Evolutionary conservation across 805 yeast species (phyloP), one percentile per base, ranked within the genome.

Genomic region (Saccharomycopsis fibuligera): DNA sequence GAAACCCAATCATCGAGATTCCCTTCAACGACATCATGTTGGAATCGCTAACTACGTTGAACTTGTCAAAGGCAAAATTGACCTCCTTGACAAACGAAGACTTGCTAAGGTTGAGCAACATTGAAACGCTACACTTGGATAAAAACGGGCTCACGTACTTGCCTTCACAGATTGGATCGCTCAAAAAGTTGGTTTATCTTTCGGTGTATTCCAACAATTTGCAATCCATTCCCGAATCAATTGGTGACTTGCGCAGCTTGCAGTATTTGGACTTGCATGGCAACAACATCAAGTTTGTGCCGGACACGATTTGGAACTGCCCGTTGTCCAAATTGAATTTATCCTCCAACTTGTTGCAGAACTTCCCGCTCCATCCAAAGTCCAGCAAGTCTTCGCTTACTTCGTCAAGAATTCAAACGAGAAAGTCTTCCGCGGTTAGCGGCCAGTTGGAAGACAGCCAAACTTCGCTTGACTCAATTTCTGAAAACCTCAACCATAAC

Each of bases 271-370:
- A 86, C 61, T 63, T 86, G 41, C 84, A 85, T 59, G 68, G 71
- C 50, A 86, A 86, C 60, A 60, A 65, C 40, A 69, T 86, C 45
- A 55, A 68, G 2, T 68, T 65, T 41, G 71, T 86, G 40, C 89
- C 95, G 0, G 61, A 57, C 1, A 62, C 64, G 1, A 59, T 70
- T 5, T 57, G 77, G 50, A 74, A 62, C 90, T 93, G 64, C 90
- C 97, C 70, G 96, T 98, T 74, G 97, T 82, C 60, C 90, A 79
- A 68, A 89, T 97, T 5, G 96, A 85, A 14, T 97, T 96, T 61
- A 89, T 90, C 45, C 79, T 91, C 60, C 89, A 72, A 66, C 89
- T 89, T 68, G 89, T 25, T 53, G 16, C 42, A 35, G 17, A 29
- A 23, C 29, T 49, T 53, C n/a, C 54, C 53, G 50, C 57, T 17